phyloP scores from a whole-genome alignment of 345 rosid species.

The Reutealis trisperma region DNA sequence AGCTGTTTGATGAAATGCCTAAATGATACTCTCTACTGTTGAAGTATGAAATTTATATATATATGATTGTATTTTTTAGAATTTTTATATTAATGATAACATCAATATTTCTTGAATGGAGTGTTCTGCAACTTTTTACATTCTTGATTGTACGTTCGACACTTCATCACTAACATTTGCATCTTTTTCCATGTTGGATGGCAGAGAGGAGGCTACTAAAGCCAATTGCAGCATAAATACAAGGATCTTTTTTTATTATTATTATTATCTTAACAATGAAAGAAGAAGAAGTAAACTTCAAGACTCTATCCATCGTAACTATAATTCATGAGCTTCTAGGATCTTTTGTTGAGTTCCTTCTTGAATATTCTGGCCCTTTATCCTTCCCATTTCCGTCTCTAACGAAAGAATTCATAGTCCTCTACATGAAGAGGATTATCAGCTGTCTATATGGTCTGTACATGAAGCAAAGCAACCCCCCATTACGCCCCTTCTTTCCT shows the following conservation, averaged over 20 bases:
- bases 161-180: background rate
- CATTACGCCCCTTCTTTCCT: slow-evolving; percentile 59
- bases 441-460: slow-evolving; percentile 61
- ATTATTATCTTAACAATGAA: slow-evolving; percentile 44
- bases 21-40: too few relatives aligned
- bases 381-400: slow-evolving; percentile 63
- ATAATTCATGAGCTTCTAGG: slow-evolving; percentile 72
- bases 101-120: too few relatives aligned
- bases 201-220: background rate
- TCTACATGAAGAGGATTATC: slow-evolving; percentile 65
- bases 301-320: slow-evolving; percentile 61
- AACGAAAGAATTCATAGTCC: slow-evolving; percentile 64
- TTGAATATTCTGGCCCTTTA: slow-evolving; percentile 74
- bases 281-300: slow-evolving; percentile 69
- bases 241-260: background rate
- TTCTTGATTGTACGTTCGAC: background rate
- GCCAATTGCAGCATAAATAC: background rate
- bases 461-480: slow-evolving; percentile 58
- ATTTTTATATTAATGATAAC: too few relatives aligned
- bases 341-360: slow-evolving; percentile 66
- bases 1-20: too few relatives aligned
- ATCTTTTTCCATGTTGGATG: slow-evolving; percentile 5
- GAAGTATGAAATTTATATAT: too few relatives aligned
- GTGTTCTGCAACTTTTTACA: too few relatives aligned
- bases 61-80: too few relatives aligned